Conservation (phyloP, 2,329 filamentous ascomycete genomes). For the Trichophyton verrucosum region DNA sequence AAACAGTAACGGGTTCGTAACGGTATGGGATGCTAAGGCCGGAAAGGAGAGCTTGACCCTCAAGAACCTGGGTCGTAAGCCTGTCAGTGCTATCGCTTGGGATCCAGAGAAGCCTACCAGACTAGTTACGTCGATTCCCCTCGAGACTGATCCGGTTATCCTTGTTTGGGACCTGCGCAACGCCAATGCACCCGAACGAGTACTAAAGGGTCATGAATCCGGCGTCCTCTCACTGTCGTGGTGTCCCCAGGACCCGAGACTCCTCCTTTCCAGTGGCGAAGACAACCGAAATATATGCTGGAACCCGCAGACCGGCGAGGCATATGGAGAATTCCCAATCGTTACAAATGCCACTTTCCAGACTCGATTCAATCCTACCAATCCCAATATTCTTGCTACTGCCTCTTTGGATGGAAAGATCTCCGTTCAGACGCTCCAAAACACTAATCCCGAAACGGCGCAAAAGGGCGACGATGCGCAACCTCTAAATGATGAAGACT, state of each 20-base stretch:
- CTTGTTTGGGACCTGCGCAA: slow-evolving; percentile 91
- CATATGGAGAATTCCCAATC: slow-evolving; percentile 84
- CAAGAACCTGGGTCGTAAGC: slow-evolving; percentile 77
- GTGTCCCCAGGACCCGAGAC: slow-evolving; percentile 80
- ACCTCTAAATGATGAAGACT: slow-evolving; percentile 79
- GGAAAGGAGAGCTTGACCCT: slow-evolving; percentile 95
- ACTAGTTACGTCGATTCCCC: slow-evolving; percentile 80
- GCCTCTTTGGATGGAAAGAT: slow-evolving; percentile 98
- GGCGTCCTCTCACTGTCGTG: slow-evolving; percentile 89
- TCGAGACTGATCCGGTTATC: slow-evolving; percentile 78
- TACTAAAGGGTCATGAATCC: slow-evolving; percentile 80
- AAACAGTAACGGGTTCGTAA: slow-evolving; percentile 85
- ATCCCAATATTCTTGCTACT: slow-evolving; percentile 83
- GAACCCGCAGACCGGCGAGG: slow-evolving; percentile 85
- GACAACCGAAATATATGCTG: slow-evolving; percentile 92
- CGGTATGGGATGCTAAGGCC: slow-evolving; percentile 95
- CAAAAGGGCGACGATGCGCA: slow-evolving; percentile 52
- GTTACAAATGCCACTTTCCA: slow-evolving; percentile 99
- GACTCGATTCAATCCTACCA: slow-evolving; percentile 84
- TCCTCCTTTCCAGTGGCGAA: slow-evolving; percentile 87
- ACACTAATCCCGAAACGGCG: slow-evolving; percentile 65
- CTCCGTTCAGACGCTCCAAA: slow-evolving; percentile 82
- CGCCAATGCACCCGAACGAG: slow-evolving; percentile 76
- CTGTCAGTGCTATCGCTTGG: slow-evolving; percentile 93
- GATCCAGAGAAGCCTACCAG: slow-evolving; percentile 90